These are phyloP conservation scores for Ormosia semicastrata DNA, from an alignment of 306 rosid species.

Conservation along the genomic window DNA sequence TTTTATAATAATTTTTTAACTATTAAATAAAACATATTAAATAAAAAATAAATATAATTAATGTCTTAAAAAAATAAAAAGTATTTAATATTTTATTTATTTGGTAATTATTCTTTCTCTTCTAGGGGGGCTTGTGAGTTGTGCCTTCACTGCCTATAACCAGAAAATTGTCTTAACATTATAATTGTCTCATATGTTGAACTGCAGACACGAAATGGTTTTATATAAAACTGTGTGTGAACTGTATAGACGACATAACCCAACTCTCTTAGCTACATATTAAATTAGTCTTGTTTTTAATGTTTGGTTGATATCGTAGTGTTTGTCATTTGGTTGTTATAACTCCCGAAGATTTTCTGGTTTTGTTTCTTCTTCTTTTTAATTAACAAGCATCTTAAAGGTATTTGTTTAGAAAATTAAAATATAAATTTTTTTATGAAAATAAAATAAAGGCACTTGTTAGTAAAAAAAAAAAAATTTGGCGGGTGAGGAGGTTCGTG, in stretches of 20 bases:
- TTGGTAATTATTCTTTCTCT: neutral
- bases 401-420: too few relatives aligned
- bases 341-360: neutral
- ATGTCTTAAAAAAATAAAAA: too few relatives aligned
- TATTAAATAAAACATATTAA: too few relatives aligned
- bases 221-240: neutral
- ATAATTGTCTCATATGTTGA: neutral
- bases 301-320: neutral
- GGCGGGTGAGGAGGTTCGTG: too few relatives aligned
- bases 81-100: too few relatives aligned
- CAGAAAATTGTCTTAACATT: neutral
- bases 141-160: neutral
- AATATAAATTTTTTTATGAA: too few relatives aligned
- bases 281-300: neutral
- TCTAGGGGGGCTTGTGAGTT: neutral
- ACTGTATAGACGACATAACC: neutral
- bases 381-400: neutral
- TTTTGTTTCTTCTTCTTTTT: neutral
- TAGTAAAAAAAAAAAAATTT: too few relatives aligned
- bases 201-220: neutral
- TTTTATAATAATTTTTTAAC: too few relatives aligned
- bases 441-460: too few relatives aligned
- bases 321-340: neutral
- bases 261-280: neutral
- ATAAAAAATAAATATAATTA: too few relatives aligned